Base-by-base conservation (phyloP, 768 basidiomycete genomes). In the Agrocybe praecox region DNA sequence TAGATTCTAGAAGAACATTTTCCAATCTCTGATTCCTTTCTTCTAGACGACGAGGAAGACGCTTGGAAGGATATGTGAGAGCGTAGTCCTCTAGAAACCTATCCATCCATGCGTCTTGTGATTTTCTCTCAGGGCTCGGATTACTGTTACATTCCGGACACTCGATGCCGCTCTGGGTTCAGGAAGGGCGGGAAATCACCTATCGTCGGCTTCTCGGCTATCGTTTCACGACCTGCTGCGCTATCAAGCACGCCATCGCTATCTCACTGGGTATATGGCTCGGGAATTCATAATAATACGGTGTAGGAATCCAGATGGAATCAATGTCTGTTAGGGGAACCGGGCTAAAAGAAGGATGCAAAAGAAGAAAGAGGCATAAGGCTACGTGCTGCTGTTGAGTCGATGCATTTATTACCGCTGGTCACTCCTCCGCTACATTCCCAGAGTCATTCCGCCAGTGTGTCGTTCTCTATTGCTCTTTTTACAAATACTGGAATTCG, bases 71-170 rank as follows among this genome's bases (percentile, higher is more conserved):
- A 49, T 57, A 59, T 53, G 58, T 56, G 58, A 32, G 61, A 62
- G 61, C 61, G 61, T 32, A 52, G 58, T 59, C 49, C 61, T 62
- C 58, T 48, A 49, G 58, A 59, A 62, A 36, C 58, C 46, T 47
- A 59, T 55, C 61, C 52, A 32, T 53, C 55, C 40, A 53, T 53
- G 19, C 43, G 18, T 42, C 43, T 15, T 15, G 36, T 46, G 18
- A 33, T 22, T 21, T 42, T n/a, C 17, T 19, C 34, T 14, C 15
- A 18, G 40, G 33, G 1, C 7, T n/a, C 21, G 12, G 11, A 26
- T 22, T 24, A 14, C 21, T 23, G 14, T 47, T 12, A 40, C 29
- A 47, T 5, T 14, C 22, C 53, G 34, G 34, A 46, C 43, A 36
- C 11, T 24, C 18, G n/a, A 5, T 22, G 18, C 36, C 9, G 21